Evolutionary conservation across 192 early-diverging fungal genomes (phyloP).

Genomic region (Rhizoclosmatium sp.): DNA sequence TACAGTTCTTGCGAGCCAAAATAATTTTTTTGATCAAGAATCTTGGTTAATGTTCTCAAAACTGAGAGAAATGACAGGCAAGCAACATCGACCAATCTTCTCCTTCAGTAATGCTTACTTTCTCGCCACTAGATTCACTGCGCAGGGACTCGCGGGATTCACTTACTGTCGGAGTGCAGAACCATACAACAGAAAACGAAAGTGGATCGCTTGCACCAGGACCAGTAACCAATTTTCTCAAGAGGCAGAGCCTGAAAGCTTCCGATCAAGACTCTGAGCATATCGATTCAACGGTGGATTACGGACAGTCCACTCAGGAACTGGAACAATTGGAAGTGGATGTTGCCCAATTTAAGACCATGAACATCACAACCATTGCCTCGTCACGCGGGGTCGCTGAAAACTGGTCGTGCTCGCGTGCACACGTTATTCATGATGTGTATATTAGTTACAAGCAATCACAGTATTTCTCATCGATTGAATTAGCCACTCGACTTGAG

Average conservation of each 20-base stretch:
- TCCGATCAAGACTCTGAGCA: neutral
- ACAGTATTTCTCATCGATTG: neutral
- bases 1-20: neutral
- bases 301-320: neutral
- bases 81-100: neutral
- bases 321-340: neutral
- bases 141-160: neutral
- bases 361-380: neutral
- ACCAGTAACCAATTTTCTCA: no score
- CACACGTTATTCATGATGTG: conserved; percentile 16
- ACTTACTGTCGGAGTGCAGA: neutral
- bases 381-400: neutral
- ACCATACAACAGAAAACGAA: neutral
- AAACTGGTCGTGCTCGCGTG: conserved; percentile 21
- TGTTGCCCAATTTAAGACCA: neutral
- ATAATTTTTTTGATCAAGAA: neutral
- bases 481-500: conserved; percentile 8
- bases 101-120: neutral
- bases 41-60: neutral
- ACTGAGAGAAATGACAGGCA: neutral
- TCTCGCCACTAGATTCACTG: neutral
- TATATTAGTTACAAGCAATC: conserved; percentile 4
- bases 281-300: neutral
- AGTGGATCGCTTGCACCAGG: neutral
- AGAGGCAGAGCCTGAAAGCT: neutral